Percentiles rank a stretch among this genome's conserved stretches.
phyloP scores from a whole-genome alignment of 1,139 yeast genomes.

The Blastobotrys arbuscula region DNA sequence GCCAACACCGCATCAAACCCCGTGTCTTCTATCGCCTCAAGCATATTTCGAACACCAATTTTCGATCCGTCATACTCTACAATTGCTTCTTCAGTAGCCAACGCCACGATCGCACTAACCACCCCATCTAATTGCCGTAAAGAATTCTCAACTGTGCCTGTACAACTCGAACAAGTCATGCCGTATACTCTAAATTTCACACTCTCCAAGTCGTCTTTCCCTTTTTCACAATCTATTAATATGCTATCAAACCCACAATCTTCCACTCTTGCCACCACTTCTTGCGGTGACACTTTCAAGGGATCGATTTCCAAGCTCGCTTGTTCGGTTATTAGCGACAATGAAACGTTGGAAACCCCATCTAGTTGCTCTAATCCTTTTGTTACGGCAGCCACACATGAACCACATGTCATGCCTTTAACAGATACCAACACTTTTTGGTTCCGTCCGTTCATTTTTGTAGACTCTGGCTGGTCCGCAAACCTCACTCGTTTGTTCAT shows the following conservation, averaged over 20 bases:
- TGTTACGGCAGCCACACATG: constrained; percentile 66
- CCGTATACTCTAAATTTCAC: constrained; percentile 43
- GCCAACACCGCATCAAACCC: constrained; percentile 47
- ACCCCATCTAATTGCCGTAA: constrained; percentile 45
- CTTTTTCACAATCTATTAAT: constrained; percentile 1
- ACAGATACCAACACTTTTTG: constrained; percentile 17
- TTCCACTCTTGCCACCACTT: constrained; percentile 49
- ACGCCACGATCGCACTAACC: constrained; percentile 36
- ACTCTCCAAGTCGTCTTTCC: background rate
- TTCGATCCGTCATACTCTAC: constrained; percentile 42
- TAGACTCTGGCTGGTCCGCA: background rate
- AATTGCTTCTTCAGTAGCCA: constrained; percentile 41
- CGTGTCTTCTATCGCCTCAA: constrained; percentile 43
- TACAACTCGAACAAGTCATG: constrained; percentile 59
- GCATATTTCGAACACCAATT: constrained; percentile 54
- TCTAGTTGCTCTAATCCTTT: constrained; percentile 42
- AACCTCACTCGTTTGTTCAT: constrained; percentile 8
- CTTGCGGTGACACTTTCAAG: constrained; percentile 32
- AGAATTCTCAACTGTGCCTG: constrained; percentile 45
- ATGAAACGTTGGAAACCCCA: constrained; percentile 50
- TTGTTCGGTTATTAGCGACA: constrained; percentile 70
- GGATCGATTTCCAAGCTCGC: constrained; percentile 51
- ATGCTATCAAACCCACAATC: constrained; percentile 69
- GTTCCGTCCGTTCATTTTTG: background rate
- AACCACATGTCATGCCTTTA: constrained; percentile 83